Base-by-base conservation (phyloP, 768 basidiomycete species). In the Leucocoprinus leucothites region DNA sequence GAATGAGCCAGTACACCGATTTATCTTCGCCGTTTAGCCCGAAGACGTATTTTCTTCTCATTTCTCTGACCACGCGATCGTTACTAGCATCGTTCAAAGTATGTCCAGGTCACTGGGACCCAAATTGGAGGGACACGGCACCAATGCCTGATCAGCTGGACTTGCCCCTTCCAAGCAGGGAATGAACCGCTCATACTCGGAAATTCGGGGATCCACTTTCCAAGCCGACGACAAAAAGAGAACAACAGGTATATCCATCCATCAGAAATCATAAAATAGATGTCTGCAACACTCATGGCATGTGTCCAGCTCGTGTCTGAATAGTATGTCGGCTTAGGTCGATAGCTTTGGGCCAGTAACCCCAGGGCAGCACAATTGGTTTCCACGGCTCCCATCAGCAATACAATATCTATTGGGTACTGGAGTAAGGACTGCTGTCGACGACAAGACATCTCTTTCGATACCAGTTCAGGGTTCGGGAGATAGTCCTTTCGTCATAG, bases 171-270 rank as follows among this genome's bases (percentile, higher is more conserved):
- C 48, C 35, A 50, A 22, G 51, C 51, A 35, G 43, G 42, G 51
- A 53, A 53, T 14, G n/a, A 31, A 18, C 22, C 25, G 9, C 31
- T 22, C 31, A 11, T 31, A 31, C 11, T 31, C 31, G 31, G 31
- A 13, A 16, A 44, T 31, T 45, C 41, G 51, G 51, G 31, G 51
- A 28, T 35, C 51, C 42, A 34, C 43, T 31, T 11, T 21, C 42
- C 16, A 51, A 9, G 18, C 51, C 51, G 43, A 52, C 40, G 11
- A 44, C 51, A 43, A 52, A 52, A 52, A 52, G 51, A 53, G 51
- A 53, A 53, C 51, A 53, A 53, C 41, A 31, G 42, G 9, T 4
- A 8, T 22, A 19, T 31, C 22, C 51, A 22, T 44, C 51, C 43
- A 53, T 53, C 51, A 53, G 51, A 44, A 42, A 19, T 28, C 19